A percentile compares a stretch with the other conserved stretches of the same genome.
phyloP scores from a whole-genome alignment of 2,329 filamentous ascomycete genomes.

The Hypoxylon sp. region DNA sequence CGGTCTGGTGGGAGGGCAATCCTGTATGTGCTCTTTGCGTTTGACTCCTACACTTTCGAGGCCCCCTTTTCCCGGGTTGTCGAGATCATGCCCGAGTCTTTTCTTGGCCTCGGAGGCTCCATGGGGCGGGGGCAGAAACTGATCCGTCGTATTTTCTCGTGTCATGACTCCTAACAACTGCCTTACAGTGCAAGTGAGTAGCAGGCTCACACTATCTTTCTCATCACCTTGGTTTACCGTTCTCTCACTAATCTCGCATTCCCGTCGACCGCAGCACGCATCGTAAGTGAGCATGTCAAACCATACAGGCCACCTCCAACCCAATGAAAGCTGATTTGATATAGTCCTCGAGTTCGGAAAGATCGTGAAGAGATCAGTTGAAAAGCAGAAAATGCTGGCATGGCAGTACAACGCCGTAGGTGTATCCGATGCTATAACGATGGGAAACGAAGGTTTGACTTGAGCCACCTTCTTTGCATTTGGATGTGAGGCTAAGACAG shows the following conservation, averaged over 20 bases:
- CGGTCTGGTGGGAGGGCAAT: slow-evolving; percentile 98
- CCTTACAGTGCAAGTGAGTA: slow-evolving; percentile 43
- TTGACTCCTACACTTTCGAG: neutral
- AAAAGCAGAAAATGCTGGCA: slow-evolving; percentile 85
- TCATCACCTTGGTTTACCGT: neutral
- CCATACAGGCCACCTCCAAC: neutral
- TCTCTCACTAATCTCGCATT: slow-evolving; percentile 12
- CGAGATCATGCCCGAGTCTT: neutral
- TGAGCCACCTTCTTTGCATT: neutral
- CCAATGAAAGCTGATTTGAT: slow-evolving; percentile 18
- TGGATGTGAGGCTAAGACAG: slow-evolving; percentile 3
- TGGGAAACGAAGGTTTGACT: slow-evolving; percentile 83
- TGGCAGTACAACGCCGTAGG: slow-evolving; percentile 96
- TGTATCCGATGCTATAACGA: slow-evolving; percentile 90
- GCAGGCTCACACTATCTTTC: neutral
- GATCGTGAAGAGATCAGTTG: slow-evolving; percentile 82
- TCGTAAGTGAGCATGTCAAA: slow-evolving; percentile 35
- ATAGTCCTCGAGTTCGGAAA: slow-evolving; percentile 85
- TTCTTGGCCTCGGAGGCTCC: too few species aligned
- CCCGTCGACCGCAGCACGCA: slow-evolving; percentile 40
- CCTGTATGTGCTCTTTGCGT: slow-evolving; percentile 64
- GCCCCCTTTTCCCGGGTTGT: neutral
- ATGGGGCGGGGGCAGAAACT: neutral
- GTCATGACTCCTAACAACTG: slow-evolving; percentile 19
- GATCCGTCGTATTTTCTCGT: neutral